These are phyloP conservation scores for Cytospora chrysosperma DNA, from an alignment of 2,329 filamentous ascomycete genomes.

Conservation along the genomic window DNA sequence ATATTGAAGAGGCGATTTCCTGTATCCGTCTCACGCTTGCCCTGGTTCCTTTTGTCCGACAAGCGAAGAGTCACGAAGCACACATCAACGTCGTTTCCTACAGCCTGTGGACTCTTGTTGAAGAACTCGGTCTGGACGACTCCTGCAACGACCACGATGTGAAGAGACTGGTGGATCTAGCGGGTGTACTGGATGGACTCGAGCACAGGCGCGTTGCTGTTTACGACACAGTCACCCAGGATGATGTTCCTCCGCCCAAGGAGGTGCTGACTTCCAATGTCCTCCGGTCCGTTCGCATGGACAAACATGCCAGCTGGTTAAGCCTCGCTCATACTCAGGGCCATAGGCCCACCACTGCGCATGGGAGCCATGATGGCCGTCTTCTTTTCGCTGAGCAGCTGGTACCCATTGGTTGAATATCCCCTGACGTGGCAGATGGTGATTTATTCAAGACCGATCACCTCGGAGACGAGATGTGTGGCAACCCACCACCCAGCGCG, in stretches of 20 bases:
- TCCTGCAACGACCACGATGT: constrained; percentile 54
- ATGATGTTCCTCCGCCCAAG: constrained; percentile 41
- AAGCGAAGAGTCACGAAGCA: constrained; percentile 51
- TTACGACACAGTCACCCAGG: constrained; percentile 62
- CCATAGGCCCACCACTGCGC: constrained; percentile 63
- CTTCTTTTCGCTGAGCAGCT: constrained; percentile 44
- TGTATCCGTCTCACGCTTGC: constrained; percentile 53
- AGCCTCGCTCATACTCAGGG: constrained; percentile 53
- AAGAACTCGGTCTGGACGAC: constrained; percentile 48
- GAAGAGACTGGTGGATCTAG: constrained; percentile 36
- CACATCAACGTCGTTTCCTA: constrained; percentile 33
- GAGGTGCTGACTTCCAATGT: constrained; percentile 46
- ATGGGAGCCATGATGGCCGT: constrained; percentile 61
- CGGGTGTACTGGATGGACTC: constrained; percentile 51
- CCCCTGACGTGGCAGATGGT: constrained; percentile 53
- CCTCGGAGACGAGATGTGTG: constrained; percentile 42
- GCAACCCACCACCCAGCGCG: constrained; percentile 54
- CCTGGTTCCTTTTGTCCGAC: constrained; percentile 57
- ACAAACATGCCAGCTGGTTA: constrained; percentile 53
- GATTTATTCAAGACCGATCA: constrained; percentile 51
- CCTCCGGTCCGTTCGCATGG: constrained; percentile 40
- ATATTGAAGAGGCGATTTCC: constrained; percentile 61
- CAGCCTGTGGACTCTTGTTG: constrained; percentile 17
- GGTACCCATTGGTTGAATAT: constrained; percentile 42
- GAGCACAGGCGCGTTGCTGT: constrained; percentile 51